A percentile compares a stretch with the other conserved stretches of the same genome.
phyloP scores from a whole-genome alignment of 495 filamentous ascomycete genomes.

The Clavariopsis aquatica region DNA sequence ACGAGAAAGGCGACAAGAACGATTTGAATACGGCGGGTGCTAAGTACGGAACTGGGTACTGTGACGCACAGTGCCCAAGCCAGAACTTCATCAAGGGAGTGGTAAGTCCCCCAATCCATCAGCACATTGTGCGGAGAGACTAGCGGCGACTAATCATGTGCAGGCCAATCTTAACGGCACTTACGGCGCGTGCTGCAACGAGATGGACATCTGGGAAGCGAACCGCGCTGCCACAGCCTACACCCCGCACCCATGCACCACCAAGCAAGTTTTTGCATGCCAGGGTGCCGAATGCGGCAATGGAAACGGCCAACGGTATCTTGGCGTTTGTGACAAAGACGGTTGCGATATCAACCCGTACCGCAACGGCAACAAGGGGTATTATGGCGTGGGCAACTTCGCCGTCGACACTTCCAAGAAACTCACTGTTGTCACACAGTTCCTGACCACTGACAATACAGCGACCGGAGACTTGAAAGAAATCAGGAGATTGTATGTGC shows the following conservation, averaged over 20 bases:
- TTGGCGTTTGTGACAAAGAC: slow-evolving; percentile 62
- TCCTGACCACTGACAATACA: slow-evolving; percentile 52
- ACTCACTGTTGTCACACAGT: slow-evolving; percentile 70
- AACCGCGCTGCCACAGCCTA: slow-evolving; percentile 36
- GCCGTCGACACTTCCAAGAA: slow-evolving; percentile 59
- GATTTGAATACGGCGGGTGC: slow-evolving; percentile 61
- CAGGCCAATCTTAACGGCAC: slow-evolving; percentile 48
- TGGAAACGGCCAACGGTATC: slow-evolving; percentile 28
- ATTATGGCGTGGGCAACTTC: slow-evolving; percentile 54
- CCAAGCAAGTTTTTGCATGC: slow-evolving; percentile 34
- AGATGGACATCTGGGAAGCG: slow-evolving; percentile 40
- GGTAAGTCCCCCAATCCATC: slow-evolving; percentile 40
- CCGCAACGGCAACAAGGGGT: slow-evolving; percentile 53
- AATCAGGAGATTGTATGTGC: slow-evolving; percentile 63
- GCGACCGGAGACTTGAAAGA: slow-evolving; percentile 54
- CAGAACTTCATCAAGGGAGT: slow-evolving; percentile 57
- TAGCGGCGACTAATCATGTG: background rate
- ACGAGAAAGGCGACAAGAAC: slow-evolving; percentile 50
- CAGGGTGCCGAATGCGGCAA: slow-evolving; percentile 29
- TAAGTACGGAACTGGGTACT: slow-evolving; percentile 70
- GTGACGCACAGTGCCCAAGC: slow-evolving; percentile 63
- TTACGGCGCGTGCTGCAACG: slow-evolving; percentile 43
- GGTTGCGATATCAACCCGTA: slow-evolving; percentile 69
- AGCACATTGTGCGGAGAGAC: background rate
- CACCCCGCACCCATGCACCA: slow-evolving; percentile 44